Conservation (phyloP, 1,284 basidiomycete genomes). For the Volvariella surrecta region DNA sequence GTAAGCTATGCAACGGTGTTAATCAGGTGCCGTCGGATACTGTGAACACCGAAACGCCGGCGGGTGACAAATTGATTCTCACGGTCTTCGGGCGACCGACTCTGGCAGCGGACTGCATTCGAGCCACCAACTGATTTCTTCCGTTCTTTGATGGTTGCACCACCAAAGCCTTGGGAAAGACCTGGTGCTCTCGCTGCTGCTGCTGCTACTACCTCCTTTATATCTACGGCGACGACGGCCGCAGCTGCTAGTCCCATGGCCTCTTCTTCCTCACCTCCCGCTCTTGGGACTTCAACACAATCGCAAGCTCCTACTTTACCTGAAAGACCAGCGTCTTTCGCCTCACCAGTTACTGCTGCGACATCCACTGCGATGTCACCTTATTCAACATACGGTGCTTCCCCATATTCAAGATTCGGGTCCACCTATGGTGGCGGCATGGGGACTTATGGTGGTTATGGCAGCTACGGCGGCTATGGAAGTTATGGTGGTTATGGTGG, state of each 20-base stretch:
- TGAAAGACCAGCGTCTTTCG: constrained; percentile 35
- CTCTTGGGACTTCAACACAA: constrained; percentile 11
- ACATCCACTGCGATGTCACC: constrained; percentile 19
- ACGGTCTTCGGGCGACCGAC: too few species aligned
- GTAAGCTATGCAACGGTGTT: too few species aligned
- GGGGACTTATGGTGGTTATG: constrained; percentile 17
- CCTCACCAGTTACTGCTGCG: constrained; percentile 17
- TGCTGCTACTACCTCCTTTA: constrained; percentile 14
- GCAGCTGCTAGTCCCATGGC: constrained; percentile 14
- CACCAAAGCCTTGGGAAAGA: constrained; percentile 82
- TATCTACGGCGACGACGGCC: constrained; percentile 13
- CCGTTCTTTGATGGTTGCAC: constrained; percentile 50
- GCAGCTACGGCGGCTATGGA: constrained; percentile 17
- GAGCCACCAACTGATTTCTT: too few species aligned
- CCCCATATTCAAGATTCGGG: constrained; percentile 31
- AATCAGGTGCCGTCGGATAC: too few species aligned
- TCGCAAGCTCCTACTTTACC: constrained; percentile 32
- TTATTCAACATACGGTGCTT: constrained; percentile 23
- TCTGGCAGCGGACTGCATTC: too few species aligned
- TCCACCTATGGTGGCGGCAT: constrained; percentile 18
- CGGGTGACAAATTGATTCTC: too few species aligned
- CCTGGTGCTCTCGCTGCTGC: constrained; percentile 32
- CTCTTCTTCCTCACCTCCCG: constrained; percentile 15
- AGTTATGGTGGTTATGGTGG: constrained; percentile 21
- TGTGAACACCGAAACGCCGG: too few species aligned